These are phyloP conservation scores for Saccharomycopsis fibuligera DNA, from an alignment of 805 yeast genomes.

Conservation along the genomic window DNA sequence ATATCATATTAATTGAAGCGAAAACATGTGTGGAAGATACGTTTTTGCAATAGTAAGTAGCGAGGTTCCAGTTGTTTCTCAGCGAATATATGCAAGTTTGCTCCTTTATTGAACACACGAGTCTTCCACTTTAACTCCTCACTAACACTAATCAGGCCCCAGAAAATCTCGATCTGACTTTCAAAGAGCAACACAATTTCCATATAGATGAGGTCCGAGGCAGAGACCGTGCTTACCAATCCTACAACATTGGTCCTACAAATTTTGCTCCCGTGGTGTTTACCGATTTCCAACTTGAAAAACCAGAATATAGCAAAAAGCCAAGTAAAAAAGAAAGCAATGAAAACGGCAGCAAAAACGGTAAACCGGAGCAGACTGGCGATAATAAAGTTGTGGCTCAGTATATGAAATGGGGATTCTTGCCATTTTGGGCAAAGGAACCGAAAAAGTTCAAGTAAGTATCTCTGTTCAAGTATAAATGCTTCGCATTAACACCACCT, in stretches of 20 bases:
- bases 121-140: not conserved
- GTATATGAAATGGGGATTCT: constrained; percentile 75
- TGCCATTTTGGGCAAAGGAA: constrained; percentile 59
- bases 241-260: constrained; percentile 63
- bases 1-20: not conserved
- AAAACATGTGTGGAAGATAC: constrained; percentile 56
- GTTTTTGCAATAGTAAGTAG: constrained; percentile 40
- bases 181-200: constrained; percentile 22
- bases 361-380: no score
- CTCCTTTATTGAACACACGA: constrained; percentile 14
- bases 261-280: constrained; percentile 38
- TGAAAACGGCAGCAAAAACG: constrained; percentile 6
- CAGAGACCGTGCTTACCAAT: constrained; percentile 26
- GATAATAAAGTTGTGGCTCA: constrained; percentile 30
- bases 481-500: no score
- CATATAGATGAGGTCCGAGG: constrained; percentile 25
- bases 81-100: constrained; percentile 20
- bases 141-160: constrained; percentile 14
- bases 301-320: no score
- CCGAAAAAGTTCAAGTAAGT: constrained; percentile 26
- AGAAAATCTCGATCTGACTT: constrained; percentile 19
- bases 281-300: no score
- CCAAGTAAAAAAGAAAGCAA: constrained; percentile 22
- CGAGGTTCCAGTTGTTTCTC: constrained; percentile 24
- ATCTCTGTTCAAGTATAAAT: no score